These are phyloP conservation scores for Thermomucor indicae-seudaticae DNA, from an alignment of 371 early-diverging fungal genomes.

Conservation along the genomic window DNA sequence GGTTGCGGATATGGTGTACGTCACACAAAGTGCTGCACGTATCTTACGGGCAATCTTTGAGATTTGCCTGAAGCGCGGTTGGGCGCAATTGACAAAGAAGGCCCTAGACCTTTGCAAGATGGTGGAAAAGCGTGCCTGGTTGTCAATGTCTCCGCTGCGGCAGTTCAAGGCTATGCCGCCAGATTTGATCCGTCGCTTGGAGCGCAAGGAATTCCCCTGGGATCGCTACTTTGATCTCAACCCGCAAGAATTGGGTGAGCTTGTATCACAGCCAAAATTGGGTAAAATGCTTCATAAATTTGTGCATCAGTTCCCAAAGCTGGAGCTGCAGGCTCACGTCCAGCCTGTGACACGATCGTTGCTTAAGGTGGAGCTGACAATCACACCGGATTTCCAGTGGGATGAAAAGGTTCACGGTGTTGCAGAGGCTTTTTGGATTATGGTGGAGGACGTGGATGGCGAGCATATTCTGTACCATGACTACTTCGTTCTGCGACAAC, in stretches of 20 bases:
- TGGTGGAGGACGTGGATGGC: slow-evolving; percentile 92
- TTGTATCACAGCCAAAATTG: slow-evolving; percentile 81
- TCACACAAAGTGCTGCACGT: slow-evolving; percentile 93
- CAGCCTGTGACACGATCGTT: slow-evolving; percentile 92
- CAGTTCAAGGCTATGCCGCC: slow-evolving; percentile 84
- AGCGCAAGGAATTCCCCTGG: slow-evolving; percentile 94
- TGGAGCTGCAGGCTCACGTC: slow-evolving; percentile 85
- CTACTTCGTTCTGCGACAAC: slow-evolving; percentile 78
- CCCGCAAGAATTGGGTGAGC: slow-evolving; percentile 90
- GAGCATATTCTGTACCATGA: slow-evolving; percentile 88
- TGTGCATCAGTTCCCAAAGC: slow-evolving; percentile 90
- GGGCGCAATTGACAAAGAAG: slow-evolving; percentile 86
- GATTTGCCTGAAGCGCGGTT: slow-evolving; percentile 91
- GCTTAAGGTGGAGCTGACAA: slow-evolving; percentile 83
- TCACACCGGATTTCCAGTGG: slow-evolving; percentile 93
- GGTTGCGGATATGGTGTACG: slow-evolving; percentile 93
- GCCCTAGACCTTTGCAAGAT: slow-evolving; percentile 90
- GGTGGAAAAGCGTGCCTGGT: slow-evolving; percentile 91
- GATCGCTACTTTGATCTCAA: slow-evolving; percentile 88
- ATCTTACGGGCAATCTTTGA: slow-evolving; percentile 96
- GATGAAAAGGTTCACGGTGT: slow-evolving; percentile 83
- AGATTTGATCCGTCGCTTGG: slow-evolving; percentile 83
- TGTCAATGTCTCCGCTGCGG: slow-evolving; percentile 91
- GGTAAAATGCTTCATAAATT: slow-evolving; percentile 85
- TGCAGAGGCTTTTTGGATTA: slow-evolving; percentile 90